Percentiles rank a stretch among this genome's conserved stretches.
Evolutionary conservation across 495 filamentous ascomycete genomes (phyloP).

Genomic region (Zalerion maritima): DNA sequence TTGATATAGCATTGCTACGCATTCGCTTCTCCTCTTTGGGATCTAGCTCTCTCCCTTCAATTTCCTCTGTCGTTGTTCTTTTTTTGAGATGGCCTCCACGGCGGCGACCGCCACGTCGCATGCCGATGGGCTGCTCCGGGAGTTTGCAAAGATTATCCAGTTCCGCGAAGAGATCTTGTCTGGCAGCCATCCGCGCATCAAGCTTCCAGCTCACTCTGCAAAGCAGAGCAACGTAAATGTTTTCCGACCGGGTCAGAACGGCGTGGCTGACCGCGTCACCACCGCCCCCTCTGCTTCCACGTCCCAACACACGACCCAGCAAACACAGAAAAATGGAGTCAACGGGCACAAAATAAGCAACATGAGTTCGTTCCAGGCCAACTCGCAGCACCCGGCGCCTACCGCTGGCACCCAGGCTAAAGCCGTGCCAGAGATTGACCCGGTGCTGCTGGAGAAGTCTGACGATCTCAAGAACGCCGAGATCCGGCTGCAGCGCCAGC

Average conservation of each 20-base stretch:
- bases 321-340: slow-evolving; percentile 11
- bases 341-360: slow-evolving; percentile 19
- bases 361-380: slow-evolving; percentile 22
- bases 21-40: too few species aligned
- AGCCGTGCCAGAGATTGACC: slow-evolving; percentile 43
- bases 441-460: slow-evolving; percentile 71
- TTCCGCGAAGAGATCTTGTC: slow-evolving; percentile 65
- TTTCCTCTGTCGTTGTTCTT: too few species aligned
- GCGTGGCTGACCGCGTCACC: slow-evolving; percentile 3
- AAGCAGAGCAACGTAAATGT: slow-evolving; percentile 22
- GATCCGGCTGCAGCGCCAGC: slow-evolving; percentile 62
- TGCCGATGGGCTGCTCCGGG: slow-evolving; percentile 28
- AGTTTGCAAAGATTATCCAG: slow-evolving; percentile 60
- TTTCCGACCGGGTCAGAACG: slow-evolving; percentile 6
- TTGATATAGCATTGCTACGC: too few species aligned
- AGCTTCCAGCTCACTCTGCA: slow-evolving; percentile 44
- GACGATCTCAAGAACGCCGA: slow-evolving; percentile 72
- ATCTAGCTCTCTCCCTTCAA: too few species aligned
- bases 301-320: slow-evolving; percentile 9
- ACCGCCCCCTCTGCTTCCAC: slow-evolving; percentile 13
- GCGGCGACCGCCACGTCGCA: too few species aligned
- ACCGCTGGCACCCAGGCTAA: slow-evolving; percentile 15
- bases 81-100: too few species aligned
- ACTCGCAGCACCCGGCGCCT: slow-evolving; percentile 16
- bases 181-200: slow-evolving; percentile 61